phyloP scores from a whole-genome alignment of 805 yeast genomes.

The Wickerhamomyces canadensis region DNA sequence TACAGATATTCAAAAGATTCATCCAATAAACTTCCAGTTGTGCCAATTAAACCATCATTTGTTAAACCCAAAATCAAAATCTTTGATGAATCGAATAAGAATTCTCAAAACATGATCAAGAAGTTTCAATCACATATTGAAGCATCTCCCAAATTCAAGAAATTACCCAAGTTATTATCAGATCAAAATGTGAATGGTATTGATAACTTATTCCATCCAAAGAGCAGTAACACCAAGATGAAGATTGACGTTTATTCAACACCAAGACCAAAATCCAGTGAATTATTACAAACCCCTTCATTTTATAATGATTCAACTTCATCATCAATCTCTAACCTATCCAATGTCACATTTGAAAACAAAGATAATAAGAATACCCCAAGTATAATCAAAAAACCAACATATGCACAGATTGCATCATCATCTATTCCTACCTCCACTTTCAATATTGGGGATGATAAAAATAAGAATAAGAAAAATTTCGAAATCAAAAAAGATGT shows the following conservation, averaged over 20 bases:
- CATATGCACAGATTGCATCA: slow-evolving; percentile 3
- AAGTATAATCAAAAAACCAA: slow-evolving; percentile 6
- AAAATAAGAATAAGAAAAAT: not conserved
- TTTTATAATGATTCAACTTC: slow-evolving; percentile 13
- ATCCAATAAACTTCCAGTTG: slow-evolving; percentile 5
- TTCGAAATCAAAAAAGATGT: not conserved
- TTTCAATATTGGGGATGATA: not conserved
- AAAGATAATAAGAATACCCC: slow-evolving; percentile 11
- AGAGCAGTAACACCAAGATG: slow-evolving; percentile 9
- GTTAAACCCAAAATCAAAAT: too few relatives aligned
- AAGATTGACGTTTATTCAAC: slow-evolving; percentile 20
- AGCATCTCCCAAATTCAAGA: slow-evolving; percentile 15
- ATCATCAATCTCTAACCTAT: slow-evolving; percentile 20
- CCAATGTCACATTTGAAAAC: slow-evolving; percentile 23
- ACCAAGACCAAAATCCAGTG: slow-evolving; percentile 26
- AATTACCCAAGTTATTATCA: slow-evolving; percentile 20
- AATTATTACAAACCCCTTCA: slow-evolving; percentile 24
- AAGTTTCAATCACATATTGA: slow-evolving; percentile 14
- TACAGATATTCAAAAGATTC: slow-evolving; percentile 4
- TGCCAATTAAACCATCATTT: not conserved
- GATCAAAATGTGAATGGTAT: slow-evolving; percentile 3
- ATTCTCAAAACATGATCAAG: slow-evolving; percentile 2
- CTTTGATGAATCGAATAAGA: not conserved
- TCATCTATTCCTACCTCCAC: too few relatives aligned
- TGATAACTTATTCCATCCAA: slow-evolving; percentile 8